Base-by-base conservation (phyloP, 345 rosid genomes). In the Hibiscus tridactylites region DNA sequence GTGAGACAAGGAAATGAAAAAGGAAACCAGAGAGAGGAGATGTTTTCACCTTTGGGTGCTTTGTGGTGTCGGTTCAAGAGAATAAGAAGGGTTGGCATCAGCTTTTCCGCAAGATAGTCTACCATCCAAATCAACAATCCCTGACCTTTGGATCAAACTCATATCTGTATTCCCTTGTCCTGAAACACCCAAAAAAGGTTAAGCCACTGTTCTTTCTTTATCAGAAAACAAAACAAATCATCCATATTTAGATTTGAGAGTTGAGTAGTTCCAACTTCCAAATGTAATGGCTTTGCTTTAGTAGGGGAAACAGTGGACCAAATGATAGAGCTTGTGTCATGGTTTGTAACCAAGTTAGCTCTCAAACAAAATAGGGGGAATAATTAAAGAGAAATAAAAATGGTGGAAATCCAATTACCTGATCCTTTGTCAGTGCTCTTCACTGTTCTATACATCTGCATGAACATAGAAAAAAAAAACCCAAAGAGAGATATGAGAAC, bases 361-460 rank as follows among this genome's bases (percentile, higher is more conserved):
- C 44, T 39, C 9, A 39, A 71, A 46, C 60, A 44, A 78, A 50
- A 13, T 50, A 50, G 56, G 44, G 67, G 60, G 77, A 75, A 72
- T 24, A 59, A 58, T 21, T 13, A n/a, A 37, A 71, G 59, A 70
- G 71, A 76, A 59, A 64, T 35, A 73, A 78, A 63, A 33, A 39
- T 26, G 39, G 29, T 76, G 80, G 69, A 62, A 53, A 71, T 44
- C 13, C 66, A 59, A 61, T 81, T 83, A 91, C 97, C 96, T 82
- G 90, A 65, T 80, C 82, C 87, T 85, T 88, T 92, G 87, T 87
- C 90, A 81, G 97, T 90, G 88, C 87, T 88, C 88, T 87, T 95
- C 79, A 95, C 97, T 89, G 99, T 95, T 88, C 99, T 90, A 79
- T 95, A 95, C 99, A 95, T 95, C 99, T 95, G 92, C 93, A 88